Evolutionary conservation across 148 eudicot genomes (phyloP).

Genomic region (Silene conica): DNA sequence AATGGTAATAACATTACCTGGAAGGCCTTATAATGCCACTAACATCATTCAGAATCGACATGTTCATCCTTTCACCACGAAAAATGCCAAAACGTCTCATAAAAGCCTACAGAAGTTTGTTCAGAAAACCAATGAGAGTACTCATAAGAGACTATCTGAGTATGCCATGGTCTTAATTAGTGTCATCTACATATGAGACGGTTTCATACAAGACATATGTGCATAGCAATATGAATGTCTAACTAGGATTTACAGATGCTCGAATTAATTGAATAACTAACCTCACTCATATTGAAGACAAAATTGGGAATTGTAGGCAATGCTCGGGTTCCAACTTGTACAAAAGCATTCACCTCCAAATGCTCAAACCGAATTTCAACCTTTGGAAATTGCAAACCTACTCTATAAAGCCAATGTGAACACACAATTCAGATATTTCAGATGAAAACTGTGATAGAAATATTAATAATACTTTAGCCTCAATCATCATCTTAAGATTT

Average conservation of each 20-base stretch:
- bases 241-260: neutral
- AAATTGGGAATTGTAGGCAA: conserved; percentile 86
- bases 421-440: conserved; percentile 3
- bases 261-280: conserved; percentile 14
- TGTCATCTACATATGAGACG: too few relatives aligned
- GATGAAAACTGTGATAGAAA: neutral
- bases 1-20: conserved; percentile 36
- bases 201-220: too few relatives aligned
- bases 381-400: conserved; percentile 78
- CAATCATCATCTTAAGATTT: too few relatives aligned
- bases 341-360: conserved; percentile 65
- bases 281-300: conserved; percentile 77
- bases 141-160: neutral
- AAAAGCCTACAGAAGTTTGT: conserved; percentile 43
- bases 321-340: conserved; percentile 92
- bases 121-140: conserved; percentile 19
- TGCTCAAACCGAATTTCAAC: conserved; percentile 80
- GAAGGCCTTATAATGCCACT: conserved; percentile 80
- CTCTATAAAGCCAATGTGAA: conserved; percentile 39
- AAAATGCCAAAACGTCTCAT: conserved; percentile 51
- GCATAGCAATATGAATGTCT: neutral
- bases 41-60: conserved; percentile 65
- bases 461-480: too few relatives aligned
- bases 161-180: too few relatives aligned
- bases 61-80: conserved; percentile 46